Conservation (phyloP, 495 filamentous ascomycete genomes). For the Tetracladium marchalianum region DNA sequence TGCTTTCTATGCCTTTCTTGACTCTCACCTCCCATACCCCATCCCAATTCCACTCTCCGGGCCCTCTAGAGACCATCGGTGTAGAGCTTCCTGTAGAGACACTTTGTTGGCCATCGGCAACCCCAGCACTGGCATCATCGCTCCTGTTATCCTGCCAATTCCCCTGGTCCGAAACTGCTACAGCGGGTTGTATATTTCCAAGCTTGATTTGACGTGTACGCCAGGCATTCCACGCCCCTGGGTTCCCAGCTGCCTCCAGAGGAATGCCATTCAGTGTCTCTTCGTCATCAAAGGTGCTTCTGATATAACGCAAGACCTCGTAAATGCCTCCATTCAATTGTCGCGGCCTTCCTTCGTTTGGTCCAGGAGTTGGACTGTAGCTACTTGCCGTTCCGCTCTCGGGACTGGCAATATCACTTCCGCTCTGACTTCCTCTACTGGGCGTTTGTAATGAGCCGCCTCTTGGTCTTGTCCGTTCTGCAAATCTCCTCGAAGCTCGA, state of each 20-base stretch:
- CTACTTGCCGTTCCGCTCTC: constrained; percentile 1
- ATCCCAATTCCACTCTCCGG: constrained; percentile 92
- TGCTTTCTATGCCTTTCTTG: constrained; percentile 62
- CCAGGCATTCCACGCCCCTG: constrained; percentile 88
- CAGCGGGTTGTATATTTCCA: constrained; percentile 9
- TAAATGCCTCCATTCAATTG: constrained; percentile 21
- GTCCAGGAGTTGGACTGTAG: constrained; percentile 11
- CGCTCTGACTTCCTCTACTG: neutral
- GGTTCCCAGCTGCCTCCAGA: constrained; percentile 73
- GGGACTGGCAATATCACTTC: constrained; percentile 6
- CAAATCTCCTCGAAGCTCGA: constrained; percentile 16
- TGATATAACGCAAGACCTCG: constrained; percentile 69
- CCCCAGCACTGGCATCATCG: constrained; percentile 1
- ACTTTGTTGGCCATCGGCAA: constrained; percentile 6
- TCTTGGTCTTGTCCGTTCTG: neutral
- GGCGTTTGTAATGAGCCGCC: constrained; percentile 10
- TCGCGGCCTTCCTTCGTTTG: neutral
- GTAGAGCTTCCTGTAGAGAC: constrained; percentile 2
- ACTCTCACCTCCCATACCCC: constrained; percentile 86
- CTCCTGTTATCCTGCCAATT: constrained; percentile 9
- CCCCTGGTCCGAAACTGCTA: neutral
- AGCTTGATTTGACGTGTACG: constrained; percentile 46
- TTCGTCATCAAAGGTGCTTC: constrained; percentile 69
- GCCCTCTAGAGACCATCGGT: constrained; percentile 34
- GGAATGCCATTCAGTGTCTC: constrained; percentile 67